These are phyloP conservation scores for Asterochloris sp. DNA, from an alignment of 139 green algal genomes.

Conservation along the genomic window DNA sequence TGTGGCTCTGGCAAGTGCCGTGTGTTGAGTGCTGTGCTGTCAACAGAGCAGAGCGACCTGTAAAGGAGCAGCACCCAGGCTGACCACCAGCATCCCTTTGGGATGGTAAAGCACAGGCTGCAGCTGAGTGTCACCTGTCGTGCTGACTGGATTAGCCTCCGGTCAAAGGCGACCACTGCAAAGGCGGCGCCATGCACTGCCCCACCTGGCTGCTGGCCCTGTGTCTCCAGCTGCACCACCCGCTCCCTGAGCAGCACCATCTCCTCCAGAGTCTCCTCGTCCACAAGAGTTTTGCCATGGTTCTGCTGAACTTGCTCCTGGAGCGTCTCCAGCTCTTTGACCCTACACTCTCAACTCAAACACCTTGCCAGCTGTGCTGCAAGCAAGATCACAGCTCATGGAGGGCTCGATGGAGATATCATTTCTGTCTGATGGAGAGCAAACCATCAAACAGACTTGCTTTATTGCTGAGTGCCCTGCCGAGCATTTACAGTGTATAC, in stretches of 20 bases:
- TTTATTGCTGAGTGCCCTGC: too few relatives aligned
- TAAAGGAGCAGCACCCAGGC: too few relatives aligned
- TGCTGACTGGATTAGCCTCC: neutral
- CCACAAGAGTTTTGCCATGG: neutral
- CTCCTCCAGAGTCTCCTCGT: slow-evolving; percentile 5
- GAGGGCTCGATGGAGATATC: too few relatives aligned
- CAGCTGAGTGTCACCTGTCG: neutral
- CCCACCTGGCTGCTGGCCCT: neutral
- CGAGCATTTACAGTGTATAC: too few relatives aligned
- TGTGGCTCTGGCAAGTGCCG: too few relatives aligned
- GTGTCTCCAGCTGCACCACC: slow-evolving; percentile 20
- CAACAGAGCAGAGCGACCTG: too few relatives aligned
- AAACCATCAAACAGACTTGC: too few relatives aligned
- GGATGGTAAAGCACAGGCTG: neutral
- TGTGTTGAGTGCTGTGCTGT: too few relatives aligned
- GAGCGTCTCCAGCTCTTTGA: slow-evolving; percentile 21
- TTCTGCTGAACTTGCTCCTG: slow-evolving; percentile 10
- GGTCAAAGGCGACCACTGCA: neutral
- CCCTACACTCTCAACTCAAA: neutral
- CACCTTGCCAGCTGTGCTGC: neutral
- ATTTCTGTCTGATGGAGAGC: too few relatives aligned
- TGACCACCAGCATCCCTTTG: too few relatives aligned
- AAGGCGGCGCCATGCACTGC: neutral
- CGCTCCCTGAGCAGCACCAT: slow-evolving; percentile 15
- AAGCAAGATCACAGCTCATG: too few relatives aligned